These are phyloP conservation scores for Gymnopilus junonius DNA, from an alignment of 768 basidiomycete genomes.

Conservation along the genomic window DNA sequence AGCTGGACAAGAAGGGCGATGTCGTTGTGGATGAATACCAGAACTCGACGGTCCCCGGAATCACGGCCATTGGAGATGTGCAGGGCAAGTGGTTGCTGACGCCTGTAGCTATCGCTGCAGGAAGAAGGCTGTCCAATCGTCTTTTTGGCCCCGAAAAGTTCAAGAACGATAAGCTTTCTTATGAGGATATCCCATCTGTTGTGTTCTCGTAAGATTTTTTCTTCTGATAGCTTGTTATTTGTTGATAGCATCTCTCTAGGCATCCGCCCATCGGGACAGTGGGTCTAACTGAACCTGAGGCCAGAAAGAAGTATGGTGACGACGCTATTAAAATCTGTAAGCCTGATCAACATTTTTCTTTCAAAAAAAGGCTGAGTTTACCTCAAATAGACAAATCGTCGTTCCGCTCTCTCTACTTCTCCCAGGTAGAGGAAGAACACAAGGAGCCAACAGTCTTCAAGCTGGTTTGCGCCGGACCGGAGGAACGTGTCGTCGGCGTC, in stretches of 20 bases:
- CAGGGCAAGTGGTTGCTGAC: constrained; percentile 92
- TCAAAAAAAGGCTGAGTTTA: background rate
- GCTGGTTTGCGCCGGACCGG: constrained; percentile 82
- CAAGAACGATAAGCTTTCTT: constrained; percentile 87
- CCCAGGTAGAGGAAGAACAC: constrained; percentile 87
- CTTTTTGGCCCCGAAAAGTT: constrained; percentile 87
- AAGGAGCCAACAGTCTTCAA: constrained; percentile 97
- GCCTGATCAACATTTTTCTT: constrained; percentile 24
- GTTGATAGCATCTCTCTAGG: constrained; percentile 39
- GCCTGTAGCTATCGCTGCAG: constrained; percentile 97
- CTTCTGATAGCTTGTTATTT: constrained; percentile 1
- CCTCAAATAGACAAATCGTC: constrained; percentile 66
- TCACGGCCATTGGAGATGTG: constrained; percentile 91
- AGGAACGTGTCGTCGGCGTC: constrained; percentile 95
- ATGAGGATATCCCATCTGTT: constrained; percentile 91
- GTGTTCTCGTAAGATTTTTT: constrained; percentile 83
- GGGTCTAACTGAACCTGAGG: constrained; percentile 92
- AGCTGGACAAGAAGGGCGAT: constrained; percentile 80
- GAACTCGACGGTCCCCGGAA: constrained; percentile 68
- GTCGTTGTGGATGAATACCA: constrained; percentile 92
- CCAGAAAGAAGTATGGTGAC: constrained; percentile 85
- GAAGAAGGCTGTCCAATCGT: constrained; percentile 85
- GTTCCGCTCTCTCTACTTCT: constrained; percentile 89
- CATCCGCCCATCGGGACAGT: constrained; percentile 97
- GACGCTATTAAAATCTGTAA: constrained; percentile 89